A percentile compares a stretch with the other conserved stretches of the same genome.
These are phyloP conservation scores for Russula sp. DNA, from an alignment of 768 basidiomycete species.

Conservation along the genomic window DNA sequence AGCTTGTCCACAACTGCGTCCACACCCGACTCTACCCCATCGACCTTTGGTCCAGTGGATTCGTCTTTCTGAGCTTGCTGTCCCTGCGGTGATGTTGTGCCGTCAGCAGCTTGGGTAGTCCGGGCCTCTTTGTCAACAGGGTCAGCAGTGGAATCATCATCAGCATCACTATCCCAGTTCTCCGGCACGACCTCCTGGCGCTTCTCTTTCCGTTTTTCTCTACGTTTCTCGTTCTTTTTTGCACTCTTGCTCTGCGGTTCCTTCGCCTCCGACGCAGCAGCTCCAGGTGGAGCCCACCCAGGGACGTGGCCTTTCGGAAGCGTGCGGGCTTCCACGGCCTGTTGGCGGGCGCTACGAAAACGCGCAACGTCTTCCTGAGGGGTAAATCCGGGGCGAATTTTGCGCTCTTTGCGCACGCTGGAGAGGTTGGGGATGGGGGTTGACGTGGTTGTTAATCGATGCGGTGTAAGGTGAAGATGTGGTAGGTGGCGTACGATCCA, in stretches of 20 bases:
- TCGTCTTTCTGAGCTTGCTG: conserved; percentile 29
- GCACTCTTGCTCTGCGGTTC: conserved; percentile 46
- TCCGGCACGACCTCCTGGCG: conserved; percentile 61
- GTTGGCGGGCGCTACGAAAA: conserved; percentile 76
- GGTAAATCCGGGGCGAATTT: conserved; percentile 89
- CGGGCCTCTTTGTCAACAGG: conserved; percentile 2
- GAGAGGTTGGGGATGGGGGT: neutral
- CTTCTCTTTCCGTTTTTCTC: conserved; percentile 75
- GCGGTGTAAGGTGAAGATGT: conserved; percentile 10
- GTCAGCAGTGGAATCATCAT: conserved; percentile 37
- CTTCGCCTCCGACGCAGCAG: conserved; percentile 46
- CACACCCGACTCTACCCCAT: conserved; percentile 33
- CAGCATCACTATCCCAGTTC: conserved; percentile 76
- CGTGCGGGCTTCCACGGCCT: conserved; percentile 60
- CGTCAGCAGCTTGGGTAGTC: neutral
- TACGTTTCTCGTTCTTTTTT: conserved; percentile 81
- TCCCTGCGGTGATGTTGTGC: conserved; percentile 23
- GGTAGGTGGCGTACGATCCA: conserved; percentile 63
- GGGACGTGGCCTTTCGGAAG: conserved; percentile 79
- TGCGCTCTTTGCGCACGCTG: conserved; percentile 83
- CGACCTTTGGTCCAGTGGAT: neutral
- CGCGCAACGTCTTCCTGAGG: conserved; percentile 91
- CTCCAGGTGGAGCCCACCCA: conserved; percentile 55
- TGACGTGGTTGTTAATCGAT: conserved; percentile 10
- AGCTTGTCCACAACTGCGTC: conserved; percentile 49